Conservation (phyloP, 345 rosid species). For the Moringa oleifera region DNA sequence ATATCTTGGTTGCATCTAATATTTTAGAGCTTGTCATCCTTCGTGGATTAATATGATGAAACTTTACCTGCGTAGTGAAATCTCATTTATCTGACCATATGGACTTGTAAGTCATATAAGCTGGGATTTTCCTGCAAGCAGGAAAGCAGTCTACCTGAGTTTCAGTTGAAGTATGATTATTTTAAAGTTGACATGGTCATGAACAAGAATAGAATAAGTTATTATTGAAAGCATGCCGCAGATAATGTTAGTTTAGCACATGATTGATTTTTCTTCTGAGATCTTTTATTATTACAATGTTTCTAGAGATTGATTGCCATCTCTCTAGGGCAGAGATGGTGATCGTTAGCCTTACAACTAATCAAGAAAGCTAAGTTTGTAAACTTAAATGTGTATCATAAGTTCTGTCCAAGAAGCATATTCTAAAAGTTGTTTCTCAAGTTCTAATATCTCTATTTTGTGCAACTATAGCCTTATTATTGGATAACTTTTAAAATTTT, state of each 20-base stretch:
- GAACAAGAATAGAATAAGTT: not conserved
- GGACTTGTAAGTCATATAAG: not conserved
- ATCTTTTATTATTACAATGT: not conserved
- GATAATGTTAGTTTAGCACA: not conserved
- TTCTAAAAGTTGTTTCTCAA: too few species aligned
- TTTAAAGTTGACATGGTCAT: not conserved
- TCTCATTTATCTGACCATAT: too few species aligned
- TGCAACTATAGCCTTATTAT: too few species aligned
- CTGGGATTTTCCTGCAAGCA: not conserved
- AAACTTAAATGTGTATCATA: not conserved
- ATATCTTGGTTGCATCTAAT: not conserved
- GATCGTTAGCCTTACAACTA: too few species aligned
- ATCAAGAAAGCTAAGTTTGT: not conserved
- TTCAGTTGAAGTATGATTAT: too few species aligned
- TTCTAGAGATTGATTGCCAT: not conserved
- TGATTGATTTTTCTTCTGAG: not conserved
- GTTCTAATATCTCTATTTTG: too few species aligned
- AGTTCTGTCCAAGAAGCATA: not conserved
- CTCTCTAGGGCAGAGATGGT: not conserved
- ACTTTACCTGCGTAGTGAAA: not conserved
- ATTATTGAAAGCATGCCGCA: too few species aligned
- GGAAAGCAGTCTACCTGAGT: not conserved
- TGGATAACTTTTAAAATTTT: too few species aligned
- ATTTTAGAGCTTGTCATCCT: not conserved
- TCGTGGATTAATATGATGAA: not conserved